Evolutionary conservation across 2,329 filamentous ascomycete genomes (phyloP).

Genomic region (Coleophoma eucalyptorum): DNA sequence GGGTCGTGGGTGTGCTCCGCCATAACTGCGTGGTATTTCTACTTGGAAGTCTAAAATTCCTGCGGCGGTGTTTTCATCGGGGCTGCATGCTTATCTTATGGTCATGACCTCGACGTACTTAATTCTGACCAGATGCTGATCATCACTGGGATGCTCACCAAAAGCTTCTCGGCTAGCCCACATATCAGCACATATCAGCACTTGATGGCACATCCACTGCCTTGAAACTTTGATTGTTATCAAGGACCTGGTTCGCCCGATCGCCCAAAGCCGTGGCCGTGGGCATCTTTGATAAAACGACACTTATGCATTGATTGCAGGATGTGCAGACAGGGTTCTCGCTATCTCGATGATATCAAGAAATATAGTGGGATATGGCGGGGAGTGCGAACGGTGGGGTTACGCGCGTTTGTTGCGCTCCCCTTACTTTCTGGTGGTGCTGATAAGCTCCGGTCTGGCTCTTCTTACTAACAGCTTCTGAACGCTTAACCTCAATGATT

Average conservation of each 20-base stretch:
- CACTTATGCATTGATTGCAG: background rate
- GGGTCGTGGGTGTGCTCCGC: background rate
- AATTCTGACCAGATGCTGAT: too few species aligned
- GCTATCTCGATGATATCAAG: too few species aligned
- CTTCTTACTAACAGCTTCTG: background rate
- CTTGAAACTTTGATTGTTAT: background rate
- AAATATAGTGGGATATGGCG: background rate
- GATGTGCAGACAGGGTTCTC: too few species aligned
- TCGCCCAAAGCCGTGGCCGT: background rate
- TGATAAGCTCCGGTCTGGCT: background rate
- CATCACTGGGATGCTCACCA: too few species aligned
- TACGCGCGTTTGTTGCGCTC: background rate
- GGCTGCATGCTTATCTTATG: too few species aligned
- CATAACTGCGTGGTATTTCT: background rate
- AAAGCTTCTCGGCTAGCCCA: too few species aligned
- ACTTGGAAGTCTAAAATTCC: too few species aligned
- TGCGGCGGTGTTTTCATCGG: too few species aligned
- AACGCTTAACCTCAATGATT: background rate
- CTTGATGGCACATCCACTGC: too few species aligned
- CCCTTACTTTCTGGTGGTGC: too few species aligned
- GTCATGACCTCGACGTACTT: too few species aligned
- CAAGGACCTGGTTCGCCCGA: background rate
- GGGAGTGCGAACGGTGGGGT: background rate
- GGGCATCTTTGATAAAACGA: background rate
- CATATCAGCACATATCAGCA: too few species aligned